Evolutionary conservation across 495 filamentous ascomycete species (phyloP).

Genomic region (Rhizodiscina lignyota): DNA sequence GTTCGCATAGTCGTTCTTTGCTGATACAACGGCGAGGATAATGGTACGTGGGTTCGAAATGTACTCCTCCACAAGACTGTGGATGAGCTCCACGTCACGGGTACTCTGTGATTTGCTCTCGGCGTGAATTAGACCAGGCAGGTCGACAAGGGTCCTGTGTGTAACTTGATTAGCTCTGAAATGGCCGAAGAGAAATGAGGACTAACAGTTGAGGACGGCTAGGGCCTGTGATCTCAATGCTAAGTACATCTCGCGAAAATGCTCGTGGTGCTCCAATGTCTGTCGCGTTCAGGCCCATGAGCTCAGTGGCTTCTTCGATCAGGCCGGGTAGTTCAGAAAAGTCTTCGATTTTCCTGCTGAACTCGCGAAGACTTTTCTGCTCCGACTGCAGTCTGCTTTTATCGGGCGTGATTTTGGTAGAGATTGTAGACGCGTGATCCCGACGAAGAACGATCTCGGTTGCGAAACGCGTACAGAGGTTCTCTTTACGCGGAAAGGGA

Average conservation of each 20-base stretch:
- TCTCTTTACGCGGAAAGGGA: constrained; percentile 47
- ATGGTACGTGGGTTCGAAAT: constrained; percentile 39
- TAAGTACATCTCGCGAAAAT: constrained; percentile 46
- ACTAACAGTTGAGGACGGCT: constrained; percentile 35
- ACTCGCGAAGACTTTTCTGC: constrained; percentile 15
- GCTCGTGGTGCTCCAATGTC: constrained; percentile 8
- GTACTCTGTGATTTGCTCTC: constrained; percentile 25
- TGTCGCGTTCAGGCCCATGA: constrained; percentile 15
- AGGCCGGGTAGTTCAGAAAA: constrained; percentile 17
- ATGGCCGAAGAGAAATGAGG: too few species aligned
- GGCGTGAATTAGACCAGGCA: constrained; percentile 42
- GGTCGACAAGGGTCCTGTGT: constrained; percentile 42
- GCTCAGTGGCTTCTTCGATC: constrained; percentile 15
- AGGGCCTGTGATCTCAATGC: constrained; percentile 44
- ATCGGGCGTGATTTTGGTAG: constrained; percentile 18
- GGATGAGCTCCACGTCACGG: constrained; percentile 29
- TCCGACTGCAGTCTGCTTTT: constrained; percentile 12
- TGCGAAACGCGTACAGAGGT: constrained; percentile 50
- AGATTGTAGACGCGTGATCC: constrained; percentile 9
- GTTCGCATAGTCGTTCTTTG: constrained; percentile 30
- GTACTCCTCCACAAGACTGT: constrained; percentile 36
- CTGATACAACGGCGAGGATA: constrained; percentile 39
- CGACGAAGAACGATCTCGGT: constrained; percentile 42
- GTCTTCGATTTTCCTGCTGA: constrained; percentile 12
- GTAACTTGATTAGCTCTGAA: too few species aligned